These are phyloP conservation scores for Populus nigra DNA, from an alignment of 345 rosid species.

Conservation along the genomic window DNA sequence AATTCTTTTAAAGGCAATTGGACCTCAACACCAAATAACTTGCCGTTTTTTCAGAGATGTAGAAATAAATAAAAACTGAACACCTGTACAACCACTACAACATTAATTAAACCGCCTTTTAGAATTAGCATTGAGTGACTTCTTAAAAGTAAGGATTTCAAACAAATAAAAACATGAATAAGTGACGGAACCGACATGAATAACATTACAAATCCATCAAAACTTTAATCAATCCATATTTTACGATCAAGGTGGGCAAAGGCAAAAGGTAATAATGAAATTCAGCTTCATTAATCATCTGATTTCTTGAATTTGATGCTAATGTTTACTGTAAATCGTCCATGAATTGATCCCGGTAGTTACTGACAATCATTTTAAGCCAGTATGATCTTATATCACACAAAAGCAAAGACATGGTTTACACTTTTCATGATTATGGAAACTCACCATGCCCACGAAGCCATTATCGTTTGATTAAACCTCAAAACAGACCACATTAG, in stretches of 20 bases:
- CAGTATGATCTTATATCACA: background rate
- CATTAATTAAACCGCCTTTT: background rate
- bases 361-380: background rate
- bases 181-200: background rate
- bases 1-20: background rate
- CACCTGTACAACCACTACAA: background rate
- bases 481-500: conserved; percentile 9
- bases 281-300: background rate
- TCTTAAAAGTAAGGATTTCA: background rate
- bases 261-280: background rate
- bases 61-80: background rate
- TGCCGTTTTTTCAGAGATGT: background rate
- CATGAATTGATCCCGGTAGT: background rate
- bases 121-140: background rate
- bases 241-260: background rate
- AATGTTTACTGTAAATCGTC: background rate
- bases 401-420: background rate
- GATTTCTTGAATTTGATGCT: background rate
- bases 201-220: background rate
- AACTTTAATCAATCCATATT: background rate
- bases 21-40: background rate
- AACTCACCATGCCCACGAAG: background rate
- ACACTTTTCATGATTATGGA: conserved; percentile 3
- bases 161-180: background rate
- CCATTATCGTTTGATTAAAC: background rate